A percentile compares a stretch with the other conserved stretches of the same genome.
Conservation (phyloP, 805 yeast species). For the Cyberlindnera maritima region DNA sequence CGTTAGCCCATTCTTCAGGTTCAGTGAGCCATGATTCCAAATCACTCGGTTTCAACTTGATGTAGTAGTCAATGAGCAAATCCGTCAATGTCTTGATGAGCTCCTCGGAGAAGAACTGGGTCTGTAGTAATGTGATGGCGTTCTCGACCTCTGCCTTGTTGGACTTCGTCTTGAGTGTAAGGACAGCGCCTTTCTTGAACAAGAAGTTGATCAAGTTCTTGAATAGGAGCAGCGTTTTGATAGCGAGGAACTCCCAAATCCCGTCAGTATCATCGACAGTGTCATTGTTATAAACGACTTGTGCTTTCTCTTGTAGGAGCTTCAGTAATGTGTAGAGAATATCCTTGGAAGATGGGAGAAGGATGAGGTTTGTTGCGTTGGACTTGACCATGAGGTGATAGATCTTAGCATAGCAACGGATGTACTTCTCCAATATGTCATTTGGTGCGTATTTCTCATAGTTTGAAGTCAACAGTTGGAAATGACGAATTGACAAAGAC, state of each 20-base stretch:
- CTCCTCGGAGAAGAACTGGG: slow-evolving; percentile 55
- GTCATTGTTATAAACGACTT: slow-evolving; percentile 55
- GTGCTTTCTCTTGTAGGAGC: slow-evolving; percentile 61
- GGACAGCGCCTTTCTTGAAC: slow-evolving; percentile 64
- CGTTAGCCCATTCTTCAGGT: slow-evolving; percentile 92
- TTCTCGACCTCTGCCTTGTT: slow-evolving; percentile 61
- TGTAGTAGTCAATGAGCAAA: slow-evolving; percentile 67
- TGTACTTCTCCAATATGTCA: slow-evolving; percentile 59
- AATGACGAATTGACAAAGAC: slow-evolving; percentile 52
- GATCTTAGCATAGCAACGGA: slow-evolving; percentile 73
- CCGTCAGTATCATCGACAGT: slow-evolving; percentile 47
- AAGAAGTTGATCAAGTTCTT: slow-evolving; percentile 62
- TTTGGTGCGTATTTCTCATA: slow-evolving; percentile 46
- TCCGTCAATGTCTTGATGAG: slow-evolving; percentile 60
- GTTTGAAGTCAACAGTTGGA: slow-evolving; percentile 51
- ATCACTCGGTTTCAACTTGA: slow-evolving; percentile 71
- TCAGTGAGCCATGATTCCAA: slow-evolving; percentile 78
- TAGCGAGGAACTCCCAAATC: slow-evolving; percentile 74
- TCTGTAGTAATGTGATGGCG: slow-evolving; percentile 52
- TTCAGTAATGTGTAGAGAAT: slow-evolving; percentile 61
- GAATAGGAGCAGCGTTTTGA: slow-evolving; percentile 62
- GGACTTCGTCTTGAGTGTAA: slow-evolving; percentile 55
- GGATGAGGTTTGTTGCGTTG: slow-evolving; percentile 68
- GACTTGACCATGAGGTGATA: slow-evolving; percentile 55
- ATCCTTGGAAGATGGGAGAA: slow-evolving; percentile 60